These are phyloP conservation scores for Endotrypanum monterogeii DNA, from an alignment of 208 protist genomes.

Conservation along the genomic window DNA sequence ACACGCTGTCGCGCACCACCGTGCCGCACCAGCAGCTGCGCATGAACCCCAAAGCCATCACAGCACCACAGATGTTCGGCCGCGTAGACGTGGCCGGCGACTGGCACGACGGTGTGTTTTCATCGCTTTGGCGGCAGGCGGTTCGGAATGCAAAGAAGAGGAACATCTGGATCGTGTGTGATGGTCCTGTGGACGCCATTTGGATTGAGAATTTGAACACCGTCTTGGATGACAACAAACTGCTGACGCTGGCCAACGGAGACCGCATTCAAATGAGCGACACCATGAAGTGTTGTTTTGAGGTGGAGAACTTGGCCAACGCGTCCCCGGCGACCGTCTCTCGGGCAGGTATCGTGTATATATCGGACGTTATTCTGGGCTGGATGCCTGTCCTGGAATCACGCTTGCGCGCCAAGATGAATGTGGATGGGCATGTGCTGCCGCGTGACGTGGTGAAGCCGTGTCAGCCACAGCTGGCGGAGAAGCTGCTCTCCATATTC, in stretches of 20 bases:
- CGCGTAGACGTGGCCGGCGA: constrained; percentile 94
- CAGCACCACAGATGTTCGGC: constrained; percentile 96
- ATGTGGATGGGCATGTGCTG: constrained; percentile 74
- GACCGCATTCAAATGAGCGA: constrained; percentile 97
- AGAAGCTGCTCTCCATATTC: constrained; percentile 84
- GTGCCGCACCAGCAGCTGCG: constrained; percentile 91
- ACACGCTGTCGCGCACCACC: constrained; percentile 83
- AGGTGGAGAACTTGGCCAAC: constrained; percentile 98
- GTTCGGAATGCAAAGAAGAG: constrained; percentile 90
- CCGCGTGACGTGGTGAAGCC: constrained; percentile 75
- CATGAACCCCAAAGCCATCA: constrained; percentile 97
- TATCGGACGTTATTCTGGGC: constrained; percentile 95
- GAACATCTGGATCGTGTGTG: constrained; percentile 96
- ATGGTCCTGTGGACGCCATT: constrained; percentile 98
- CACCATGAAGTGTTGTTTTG: constrained; percentile 97
- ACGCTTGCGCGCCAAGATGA: constrained; percentile 68
- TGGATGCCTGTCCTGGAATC: constrained; percentile 92
- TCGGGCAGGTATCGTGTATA: constrained; percentile 98
- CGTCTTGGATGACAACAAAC: constrained; percentile 99
- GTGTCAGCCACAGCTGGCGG: constrained; percentile 75
- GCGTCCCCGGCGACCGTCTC: constrained; percentile 99
- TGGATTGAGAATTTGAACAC: constrained; percentile 99
- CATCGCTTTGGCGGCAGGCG: constrained; percentile 89
- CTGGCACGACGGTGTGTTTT: constrained; percentile 97
- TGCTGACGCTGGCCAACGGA: constrained; percentile 98